These are phyloP conservation scores for Coccomyxa sp. DNA, from an alignment of 139 green algal genomes.

Conservation along the genomic window DNA sequence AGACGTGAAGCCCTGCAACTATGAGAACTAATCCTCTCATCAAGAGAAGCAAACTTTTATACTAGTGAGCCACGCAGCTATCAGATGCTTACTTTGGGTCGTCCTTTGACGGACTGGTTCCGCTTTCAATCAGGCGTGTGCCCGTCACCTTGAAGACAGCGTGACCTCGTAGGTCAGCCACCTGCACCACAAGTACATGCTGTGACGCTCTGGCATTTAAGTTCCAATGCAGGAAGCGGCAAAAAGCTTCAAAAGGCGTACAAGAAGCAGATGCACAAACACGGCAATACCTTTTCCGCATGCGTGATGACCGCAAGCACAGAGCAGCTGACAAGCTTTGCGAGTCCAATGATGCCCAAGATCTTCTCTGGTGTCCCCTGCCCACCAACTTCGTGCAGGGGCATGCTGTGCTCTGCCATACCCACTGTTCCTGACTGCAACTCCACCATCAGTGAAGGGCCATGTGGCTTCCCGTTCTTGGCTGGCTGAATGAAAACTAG, in stretches of 20 bases:
- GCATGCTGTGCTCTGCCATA: constrained; percentile 10
- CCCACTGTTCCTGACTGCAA: constrained; percentile 33
- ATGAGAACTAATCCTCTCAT: no score
- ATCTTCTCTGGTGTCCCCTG: background rate
- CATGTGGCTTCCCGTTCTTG: constrained; percentile 9
- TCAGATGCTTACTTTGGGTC: constrained; percentile 15
- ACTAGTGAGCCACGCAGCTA: background rate
- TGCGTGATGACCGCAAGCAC: constrained; percentile 56
- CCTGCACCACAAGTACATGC: constrained; percentile 14
- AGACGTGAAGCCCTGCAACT: background rate
- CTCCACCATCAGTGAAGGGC: constrained; percentile 34
- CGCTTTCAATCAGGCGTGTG: constrained; percentile 36
- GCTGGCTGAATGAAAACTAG: constrained; percentile 39
- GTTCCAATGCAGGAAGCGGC: background rate
- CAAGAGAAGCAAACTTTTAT: background rate
- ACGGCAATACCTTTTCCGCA: constrained; percentile 32
- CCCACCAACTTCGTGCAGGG: constrained; percentile 10
- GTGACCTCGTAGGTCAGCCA: constrained; percentile 40
- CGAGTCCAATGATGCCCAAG: constrained; percentile 42
- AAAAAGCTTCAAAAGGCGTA: background rate
- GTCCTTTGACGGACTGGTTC: background rate
- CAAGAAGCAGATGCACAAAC: background rate
- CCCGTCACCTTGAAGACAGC: constrained; percentile 48
- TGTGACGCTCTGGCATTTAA: background rate
- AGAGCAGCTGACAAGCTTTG: constrained; percentile 26